Percentiles rank a stretch among this genome's conserved stretches.
phyloP scores from a whole-genome alignment of 768 basidiomycete genomes.

The Russula vinacea region DNA sequence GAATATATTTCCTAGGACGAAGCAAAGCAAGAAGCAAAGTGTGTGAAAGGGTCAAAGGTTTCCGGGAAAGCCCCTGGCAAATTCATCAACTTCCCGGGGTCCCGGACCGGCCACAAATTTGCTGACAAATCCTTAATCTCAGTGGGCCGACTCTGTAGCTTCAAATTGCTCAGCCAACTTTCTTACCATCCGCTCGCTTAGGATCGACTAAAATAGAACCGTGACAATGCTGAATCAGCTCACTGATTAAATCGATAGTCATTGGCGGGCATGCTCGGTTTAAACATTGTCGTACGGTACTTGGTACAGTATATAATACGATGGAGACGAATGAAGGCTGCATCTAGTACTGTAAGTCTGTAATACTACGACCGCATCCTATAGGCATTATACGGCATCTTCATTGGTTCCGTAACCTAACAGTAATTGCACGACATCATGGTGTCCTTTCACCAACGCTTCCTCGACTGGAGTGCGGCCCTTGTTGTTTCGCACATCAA shows the following conservation, averaged over 20 bases:
- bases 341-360: background rate
- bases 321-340: background rate
- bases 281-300: too few species aligned
- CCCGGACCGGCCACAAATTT: too few species aligned
- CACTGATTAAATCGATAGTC: too few species aligned
- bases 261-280: too few species aligned
- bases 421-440: background rate
- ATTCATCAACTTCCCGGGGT: too few species aligned
- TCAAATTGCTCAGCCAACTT: too few species aligned
- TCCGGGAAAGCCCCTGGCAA: too few species aligned
- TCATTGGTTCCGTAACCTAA: background rate
- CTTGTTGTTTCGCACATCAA: background rate
- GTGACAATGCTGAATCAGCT: too few species aligned
- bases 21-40: too few species aligned
- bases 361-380: background rate
- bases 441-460: background rate
- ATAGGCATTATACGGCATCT: background rate
- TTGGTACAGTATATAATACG: background rate
- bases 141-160: too few species aligned
- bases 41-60: too few species aligned
- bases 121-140: too few species aligned
- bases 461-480: background rate
- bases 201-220: conserved; percentile 14
- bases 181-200: conserved; percentile 31
- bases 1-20: conserved; percentile 44